A percentile compares a stretch with the other conserved stretches of the same genome.
phyloP scores from a whole-genome alignment of 164 flowering plant genomes.

The Tetrastigma voinierianum region DNA sequence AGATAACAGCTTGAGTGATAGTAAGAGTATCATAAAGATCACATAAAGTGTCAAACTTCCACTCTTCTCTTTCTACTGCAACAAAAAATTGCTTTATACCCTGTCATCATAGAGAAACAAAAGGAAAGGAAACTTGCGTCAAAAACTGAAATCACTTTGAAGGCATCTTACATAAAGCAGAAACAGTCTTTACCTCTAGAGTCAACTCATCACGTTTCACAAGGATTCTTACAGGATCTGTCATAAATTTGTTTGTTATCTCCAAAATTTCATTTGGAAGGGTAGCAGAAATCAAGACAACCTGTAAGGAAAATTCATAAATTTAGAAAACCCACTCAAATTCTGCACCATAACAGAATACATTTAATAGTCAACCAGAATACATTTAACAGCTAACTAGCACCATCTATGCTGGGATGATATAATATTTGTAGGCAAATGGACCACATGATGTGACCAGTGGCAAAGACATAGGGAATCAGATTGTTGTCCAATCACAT shows the following conservation, averaged over 20 bases:
- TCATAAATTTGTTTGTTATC: slow-evolving; percentile 96
- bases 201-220: slow-evolving; percentile 99
- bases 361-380: neutral
- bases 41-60: slow-evolving; percentile 95
- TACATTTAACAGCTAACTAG: neutral
- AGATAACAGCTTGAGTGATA: slow-evolving; percentile 96
- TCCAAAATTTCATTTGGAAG: slow-evolving; percentile 97
- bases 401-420: neutral
- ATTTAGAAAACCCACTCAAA: neutral
- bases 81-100: slow-evolving; percentile 98
- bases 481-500: neutral
- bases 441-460: neutral
- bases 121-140: neutral
- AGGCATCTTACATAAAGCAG: neutral
- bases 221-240: slow-evolving; percentile 93
- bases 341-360: neutral
- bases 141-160: neutral
- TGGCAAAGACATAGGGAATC: neutral
- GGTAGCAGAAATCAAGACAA: slow-evolving; percentile 90
- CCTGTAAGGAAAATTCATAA: slow-evolving; percentile 39
- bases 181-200: slow-evolving; percentile 58
- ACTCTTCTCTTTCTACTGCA: slow-evolving; percentile 94
- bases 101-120: slow-evolving; percentile 36
- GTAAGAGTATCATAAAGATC: slow-evolving; percentile 98
- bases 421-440: neutral